Conservation (phyloP, 2,329 filamentous ascomycete genomes). For the Microdochium trichocladiopsis region DNA sequence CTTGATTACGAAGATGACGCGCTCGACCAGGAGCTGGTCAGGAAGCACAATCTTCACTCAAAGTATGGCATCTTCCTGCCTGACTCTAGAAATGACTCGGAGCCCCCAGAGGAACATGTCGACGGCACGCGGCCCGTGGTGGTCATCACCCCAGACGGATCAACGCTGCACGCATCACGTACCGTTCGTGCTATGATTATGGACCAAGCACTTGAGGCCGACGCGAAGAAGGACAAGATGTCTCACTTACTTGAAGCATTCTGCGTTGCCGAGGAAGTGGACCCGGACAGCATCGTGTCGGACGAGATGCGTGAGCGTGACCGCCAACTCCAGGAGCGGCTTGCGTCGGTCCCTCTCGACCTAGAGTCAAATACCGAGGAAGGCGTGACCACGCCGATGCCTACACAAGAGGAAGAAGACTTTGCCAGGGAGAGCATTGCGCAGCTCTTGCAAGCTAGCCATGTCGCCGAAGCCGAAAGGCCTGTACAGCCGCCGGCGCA, state of each 20-base stretch:
- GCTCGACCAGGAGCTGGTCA: conserved; percentile 42
- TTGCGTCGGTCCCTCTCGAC: neutral
- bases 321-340: conserved; percentile 2
- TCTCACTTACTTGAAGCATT: conserved; percentile 9
- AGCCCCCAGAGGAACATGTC: conserved; percentile 29
- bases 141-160: conserved; percentile 38
- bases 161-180: conserved; percentile 41
- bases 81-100: conserved; percentile 35
- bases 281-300: conserved; percentile 16
- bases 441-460: neutral
- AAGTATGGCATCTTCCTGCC: conserved; percentile 45
- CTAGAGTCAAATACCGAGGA: neutral
- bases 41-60: conserved; percentile 44
- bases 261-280: conserved; percentile 13
- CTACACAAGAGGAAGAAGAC: neutral
- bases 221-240: conserved; percentile 12
- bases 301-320: conserved; percentile 21
- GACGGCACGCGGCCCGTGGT: conserved; percentile 41
- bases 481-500: neutral
- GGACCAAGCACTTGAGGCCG: conserved; percentile 15
- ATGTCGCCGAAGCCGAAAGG: neutral
- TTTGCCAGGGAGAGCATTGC: neutral
- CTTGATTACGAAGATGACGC: conserved; percentile 39
- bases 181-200: conserved; percentile 21
- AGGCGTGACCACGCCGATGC: neutral